A percentile compares a stretch with the other conserved stretches of the same genome.
phyloP scores from a whole-genome alignment of 768 basidiomycete species.

The Serendipita sp. region DNA sequence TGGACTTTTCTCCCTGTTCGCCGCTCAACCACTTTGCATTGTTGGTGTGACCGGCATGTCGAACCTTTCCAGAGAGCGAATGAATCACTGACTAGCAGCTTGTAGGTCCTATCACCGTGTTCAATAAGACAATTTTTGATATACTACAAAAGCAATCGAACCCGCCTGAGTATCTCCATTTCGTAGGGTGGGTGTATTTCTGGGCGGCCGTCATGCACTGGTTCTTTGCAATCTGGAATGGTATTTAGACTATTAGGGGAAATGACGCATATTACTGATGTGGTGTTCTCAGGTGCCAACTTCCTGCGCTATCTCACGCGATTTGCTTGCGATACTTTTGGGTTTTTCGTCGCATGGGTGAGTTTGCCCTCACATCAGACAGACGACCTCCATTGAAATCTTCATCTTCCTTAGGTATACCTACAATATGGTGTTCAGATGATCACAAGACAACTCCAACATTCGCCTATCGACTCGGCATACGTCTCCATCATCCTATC shows the following conservation, averaged over 20 bases:
- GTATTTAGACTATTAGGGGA: conserved; percentile 24
- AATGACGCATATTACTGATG: conserved; percentile 1
- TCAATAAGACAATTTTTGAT: conserved; percentile 79
- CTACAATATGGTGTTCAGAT: conserved; percentile 83
- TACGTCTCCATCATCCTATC: conserved; percentile 59
- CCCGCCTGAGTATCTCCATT: conserved; percentile 64
- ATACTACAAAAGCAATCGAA: conserved; percentile 43
- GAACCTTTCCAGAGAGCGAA: not conserved
- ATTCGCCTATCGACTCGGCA: conserved; percentile 26
- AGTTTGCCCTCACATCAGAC: conserved; percentile 11
- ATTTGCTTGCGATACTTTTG: conserved; percentile 85
- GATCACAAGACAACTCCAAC: conserved; percentile 51
- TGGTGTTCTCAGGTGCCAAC: conserved; percentile 45
- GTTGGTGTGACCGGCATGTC: conserved; percentile 70
- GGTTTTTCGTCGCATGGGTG: conserved; percentile 81
- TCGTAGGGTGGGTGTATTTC: conserved; percentile 84
- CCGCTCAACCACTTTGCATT: conserved; percentile 82
- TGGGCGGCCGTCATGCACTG: conserved; percentile 68
- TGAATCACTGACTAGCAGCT: not conserved
- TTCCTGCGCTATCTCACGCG: conserved; percentile 76
- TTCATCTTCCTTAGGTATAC: conserved; percentile 35
- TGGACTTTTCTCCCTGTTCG: conserved; percentile 71
- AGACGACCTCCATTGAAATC: not conserved
- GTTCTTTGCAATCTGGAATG: conserved; percentile 65
- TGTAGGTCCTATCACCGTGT: conserved; percentile 76